These are phyloP conservation scores for Flaveria ramosissima DNA, from an alignment of 129 eudicot genomes.

Conservation along the genomic window DNA sequence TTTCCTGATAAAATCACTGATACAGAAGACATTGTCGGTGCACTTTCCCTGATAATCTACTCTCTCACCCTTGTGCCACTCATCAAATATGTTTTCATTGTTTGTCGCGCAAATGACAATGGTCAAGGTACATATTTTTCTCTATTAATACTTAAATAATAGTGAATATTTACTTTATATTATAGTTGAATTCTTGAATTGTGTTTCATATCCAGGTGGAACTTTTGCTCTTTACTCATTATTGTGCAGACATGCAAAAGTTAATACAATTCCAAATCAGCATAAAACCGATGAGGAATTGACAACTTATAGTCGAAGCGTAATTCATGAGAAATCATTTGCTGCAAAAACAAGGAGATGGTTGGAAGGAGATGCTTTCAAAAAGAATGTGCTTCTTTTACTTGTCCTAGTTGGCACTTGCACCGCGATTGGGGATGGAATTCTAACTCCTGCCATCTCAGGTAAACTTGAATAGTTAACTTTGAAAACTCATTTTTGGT, in stretches of 20 bases:
- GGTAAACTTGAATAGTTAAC: slow-evolving; percentile 44
- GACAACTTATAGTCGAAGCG: slow-evolving; percentile 91
- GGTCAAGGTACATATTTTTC: slow-evolving; percentile 78
- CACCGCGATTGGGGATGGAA: slow-evolving; percentile 94
- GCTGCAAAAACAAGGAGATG: slow-evolving; percentile 87
- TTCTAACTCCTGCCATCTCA: slow-evolving; percentile 96
- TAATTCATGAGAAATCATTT: slow-evolving; percentile 74
- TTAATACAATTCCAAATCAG: slow-evolving; percentile 88
- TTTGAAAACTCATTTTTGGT: neutral
- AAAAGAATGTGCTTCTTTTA: slow-evolving; percentile 80
- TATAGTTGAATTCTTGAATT: neutral
- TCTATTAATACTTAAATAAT: neutral
- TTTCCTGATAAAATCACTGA: slow-evolving; percentile 70
- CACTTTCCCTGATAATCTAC: slow-evolving; percentile 93
- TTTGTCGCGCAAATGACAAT: slow-evolving; percentile 92
- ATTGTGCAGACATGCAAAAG: slow-evolving; percentile 88
- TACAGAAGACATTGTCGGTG: slow-evolving; percentile 84
- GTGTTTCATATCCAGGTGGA: slow-evolving; percentile 60
- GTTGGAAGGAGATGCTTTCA: slow-evolving; percentile 70
- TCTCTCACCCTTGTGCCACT: slow-evolving; percentile 92
- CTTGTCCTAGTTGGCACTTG: slow-evolving; percentile 94
- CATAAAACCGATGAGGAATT: slow-evolving; percentile 91
- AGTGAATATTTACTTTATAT: neutral
- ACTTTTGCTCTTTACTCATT: slow-evolving; percentile 95
- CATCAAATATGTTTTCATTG: slow-evolving; percentile 94